Percentiles rank a stretch among this genome's conserved stretches.
Evolutionary conservation across 2,329 filamentous ascomycete genomes (phyloP).

Genomic region (Pleomassaria siparia): DNA sequence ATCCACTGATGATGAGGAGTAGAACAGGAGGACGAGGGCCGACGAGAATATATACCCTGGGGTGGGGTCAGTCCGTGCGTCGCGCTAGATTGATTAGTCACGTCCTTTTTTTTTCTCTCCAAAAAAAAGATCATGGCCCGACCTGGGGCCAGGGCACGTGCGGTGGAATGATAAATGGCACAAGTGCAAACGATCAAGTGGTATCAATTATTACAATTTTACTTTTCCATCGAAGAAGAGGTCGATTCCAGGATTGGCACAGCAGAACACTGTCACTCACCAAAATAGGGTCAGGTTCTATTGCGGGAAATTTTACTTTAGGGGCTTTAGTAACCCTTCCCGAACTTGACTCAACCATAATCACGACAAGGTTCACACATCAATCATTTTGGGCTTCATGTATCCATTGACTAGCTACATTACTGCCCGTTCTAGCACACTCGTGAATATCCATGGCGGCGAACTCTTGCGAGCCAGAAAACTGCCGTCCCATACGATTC

Average conservation of each 20-base stretch:
- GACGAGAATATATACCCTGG: conserved; percentile 21
- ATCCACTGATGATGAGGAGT: conserved; percentile 40
- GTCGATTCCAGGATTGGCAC: not conserved
- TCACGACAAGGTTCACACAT: not conserved
- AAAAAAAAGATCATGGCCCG: too few species aligned
- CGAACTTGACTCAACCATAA: not conserved
- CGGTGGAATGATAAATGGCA: too few species aligned
- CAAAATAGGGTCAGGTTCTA: not conserved
- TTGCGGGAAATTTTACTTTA: conserved; percentile 1
- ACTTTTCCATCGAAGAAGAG: too few species aligned
- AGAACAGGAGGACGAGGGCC: conserved; percentile 25
- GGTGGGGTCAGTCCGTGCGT: conserved; percentile 15
- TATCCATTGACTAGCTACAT: conserved; percentile 36
- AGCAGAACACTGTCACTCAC: not conserved
- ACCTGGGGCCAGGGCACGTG: too few species aligned
- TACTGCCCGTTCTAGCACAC: conserved; percentile 24
- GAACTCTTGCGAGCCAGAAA: not conserved
- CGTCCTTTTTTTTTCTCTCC: too few species aligned
- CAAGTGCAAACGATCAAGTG: too few species aligned
- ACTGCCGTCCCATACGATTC: not conserved
- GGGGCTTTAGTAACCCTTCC: too few species aligned
- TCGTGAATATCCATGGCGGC: not conserved
- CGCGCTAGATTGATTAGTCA: not conserved
- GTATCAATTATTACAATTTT: too few species aligned
- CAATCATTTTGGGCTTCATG: conserved; percentile 22